Evolutionary conservation across 345 rosid genomes (phyloP).

Genomic region (Triadica sebifera): DNA sequence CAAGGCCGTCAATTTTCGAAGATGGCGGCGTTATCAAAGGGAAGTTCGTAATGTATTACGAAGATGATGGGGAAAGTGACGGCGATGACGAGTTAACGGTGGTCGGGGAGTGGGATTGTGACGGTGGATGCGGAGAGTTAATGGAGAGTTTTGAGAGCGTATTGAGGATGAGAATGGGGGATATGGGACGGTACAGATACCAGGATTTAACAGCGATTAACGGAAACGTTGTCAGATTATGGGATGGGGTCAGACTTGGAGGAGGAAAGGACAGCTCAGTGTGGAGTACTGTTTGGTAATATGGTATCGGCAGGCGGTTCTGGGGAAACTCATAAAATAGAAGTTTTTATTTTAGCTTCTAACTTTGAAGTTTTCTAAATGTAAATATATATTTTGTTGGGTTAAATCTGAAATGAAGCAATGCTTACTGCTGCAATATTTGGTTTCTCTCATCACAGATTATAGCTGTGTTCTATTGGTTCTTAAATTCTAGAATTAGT

Average conservation of each 20-base stretch:
- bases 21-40: constrained; percentile 39
- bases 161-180: constrained; percentile 47
- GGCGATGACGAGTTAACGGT: constrained; percentile 18
- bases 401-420: background rate
- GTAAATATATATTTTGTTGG: constrained; percentile 10
- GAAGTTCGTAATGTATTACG: constrained; percentile 47
- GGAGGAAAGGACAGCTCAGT: constrained; percentile 3
- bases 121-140: constrained; percentile 24
- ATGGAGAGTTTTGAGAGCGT: constrained; percentile 46
- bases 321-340: background rate
- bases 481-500: no score
- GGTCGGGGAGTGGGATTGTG: constrained; percentile 13
- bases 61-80: constrained; percentile 16
- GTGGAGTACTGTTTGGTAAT: constrained; percentile 10
- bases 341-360: constrained; percentile 16
- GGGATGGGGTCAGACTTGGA: no score
- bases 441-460: no score
- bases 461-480: no score
- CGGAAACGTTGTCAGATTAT: constrained; percentile 71
- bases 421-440: no score
- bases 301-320: background rate
- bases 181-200: constrained; percentile 51
- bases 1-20: constrained; percentile 17
- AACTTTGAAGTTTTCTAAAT: background rate
- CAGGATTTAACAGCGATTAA: constrained; percentile 61